Evolutionary conservation across 805 yeast genomes (phyloP).

Genomic region (Lachancea sp.): DNA sequence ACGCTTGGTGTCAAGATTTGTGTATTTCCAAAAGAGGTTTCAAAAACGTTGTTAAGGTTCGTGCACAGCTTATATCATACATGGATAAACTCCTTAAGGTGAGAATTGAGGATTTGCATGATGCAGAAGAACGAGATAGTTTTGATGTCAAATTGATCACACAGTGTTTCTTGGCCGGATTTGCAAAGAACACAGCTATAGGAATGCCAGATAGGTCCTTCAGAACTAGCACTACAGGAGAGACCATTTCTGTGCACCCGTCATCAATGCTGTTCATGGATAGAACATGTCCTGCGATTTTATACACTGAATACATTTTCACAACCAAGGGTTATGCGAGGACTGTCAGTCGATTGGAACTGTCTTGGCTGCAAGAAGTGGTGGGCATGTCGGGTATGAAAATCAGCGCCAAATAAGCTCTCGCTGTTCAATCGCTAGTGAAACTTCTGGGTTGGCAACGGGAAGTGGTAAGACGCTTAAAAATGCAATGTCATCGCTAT

Average conservation of each 20-base stretch:
- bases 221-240: conserved; percentile 79
- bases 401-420: conserved; percentile 1
- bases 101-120: not conserved
- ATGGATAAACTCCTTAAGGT: conserved; percentile 34
- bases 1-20: conserved; percentile 77
- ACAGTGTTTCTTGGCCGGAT: conserved; percentile 79
- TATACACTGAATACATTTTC: conserved; percentile 91
- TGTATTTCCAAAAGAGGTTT: conserved; percentile 75
- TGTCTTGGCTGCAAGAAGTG: conserved; percentile 79
- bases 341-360: conserved; percentile 71
- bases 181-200: conserved; percentile 80
- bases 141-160: conserved; percentile 53
- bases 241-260: conserved; percentile 82
- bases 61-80: conserved; percentile 68
- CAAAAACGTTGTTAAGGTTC: conserved; percentile 65
- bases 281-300: conserved; percentile 70
- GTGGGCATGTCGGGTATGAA: conserved; percentile 32
- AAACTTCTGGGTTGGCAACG: too few species aligned
- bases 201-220: conserved; percentile 93
- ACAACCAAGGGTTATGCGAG: conserved; percentile 92
- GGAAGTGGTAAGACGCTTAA: too few species aligned
- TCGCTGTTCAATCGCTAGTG: too few species aligned
- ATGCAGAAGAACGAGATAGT: conserved; percentile 21
- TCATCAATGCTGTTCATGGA: conserved; percentile 78
- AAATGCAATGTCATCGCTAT: too few species aligned